phyloP scores from a whole-genome alignment of 176 grass and related monocot genomes.

The Zoysia japonica region DNA sequence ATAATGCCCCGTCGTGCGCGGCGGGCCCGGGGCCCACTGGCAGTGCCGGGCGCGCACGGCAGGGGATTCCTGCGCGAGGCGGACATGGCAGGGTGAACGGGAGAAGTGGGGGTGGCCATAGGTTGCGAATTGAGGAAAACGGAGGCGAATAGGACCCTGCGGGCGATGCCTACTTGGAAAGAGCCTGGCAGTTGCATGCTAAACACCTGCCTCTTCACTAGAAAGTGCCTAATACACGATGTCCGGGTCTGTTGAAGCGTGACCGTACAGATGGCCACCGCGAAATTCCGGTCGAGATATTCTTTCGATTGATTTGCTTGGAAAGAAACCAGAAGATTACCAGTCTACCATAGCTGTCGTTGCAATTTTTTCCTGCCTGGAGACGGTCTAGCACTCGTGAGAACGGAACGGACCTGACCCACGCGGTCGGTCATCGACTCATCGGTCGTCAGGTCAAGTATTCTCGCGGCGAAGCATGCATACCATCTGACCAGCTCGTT shows the following conservation, averaged over 20 bases:
- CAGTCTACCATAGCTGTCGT: neutral
- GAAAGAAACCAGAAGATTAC: neutral
- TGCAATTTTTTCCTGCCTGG: neutral
- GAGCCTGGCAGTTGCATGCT: neutral
- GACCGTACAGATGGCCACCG: neutral
- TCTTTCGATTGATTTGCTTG: neutral
- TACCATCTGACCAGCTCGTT: neutral
- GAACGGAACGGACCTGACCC: conserved; percentile 1
- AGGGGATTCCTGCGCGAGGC: too few species aligned
- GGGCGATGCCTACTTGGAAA: neutral
- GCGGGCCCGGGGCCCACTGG: too few species aligned
- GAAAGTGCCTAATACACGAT: conserved; percentile 4
- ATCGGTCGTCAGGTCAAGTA: neutral
- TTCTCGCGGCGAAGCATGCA: neutral
- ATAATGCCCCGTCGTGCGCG: too few species aligned
- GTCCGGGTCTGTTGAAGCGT: neutral
- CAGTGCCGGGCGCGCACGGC: too few species aligned
- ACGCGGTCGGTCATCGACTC: neutral
- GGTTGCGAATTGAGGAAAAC: too few species aligned
- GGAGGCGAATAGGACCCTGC: too few species aligned
- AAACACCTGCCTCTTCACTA: neutral
- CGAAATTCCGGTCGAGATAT: neutral
- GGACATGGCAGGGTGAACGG: too few species aligned
- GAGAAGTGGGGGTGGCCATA: too few species aligned
- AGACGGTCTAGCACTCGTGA: neutral